Evolutionary conservation across 352 stramenopile genomes (phyloP), one percentile per base, ranked within the genome.

Genomic region (Pythium oligandrum): DNA sequence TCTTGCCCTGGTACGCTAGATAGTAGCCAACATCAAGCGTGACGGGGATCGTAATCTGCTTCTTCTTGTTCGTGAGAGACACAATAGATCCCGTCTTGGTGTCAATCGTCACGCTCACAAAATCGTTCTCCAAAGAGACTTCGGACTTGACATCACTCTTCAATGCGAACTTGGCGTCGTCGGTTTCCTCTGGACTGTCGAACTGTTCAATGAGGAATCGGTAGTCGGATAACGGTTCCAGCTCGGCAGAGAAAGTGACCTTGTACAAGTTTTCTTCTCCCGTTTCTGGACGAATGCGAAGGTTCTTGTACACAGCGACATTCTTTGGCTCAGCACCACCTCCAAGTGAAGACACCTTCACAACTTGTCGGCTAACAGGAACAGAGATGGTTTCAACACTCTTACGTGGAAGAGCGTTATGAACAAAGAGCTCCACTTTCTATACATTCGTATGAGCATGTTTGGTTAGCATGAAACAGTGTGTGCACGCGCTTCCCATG

Each of bases 61-160:
- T 79, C 42, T 69, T 70, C 62, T 92, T 92, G 78, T 92, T 87
- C 6, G 65, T 68, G 33, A 92, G 63, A 30, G 77, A 83, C 3
- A 72, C 69, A 40, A 90, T 63, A 30, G 60, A 81, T 1, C 78
- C 82, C 6, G 75, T 78, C 33, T 51, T 61, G 32, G 72, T 68
- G 55, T 73, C 75, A 35, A 92, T 80, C 42, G 72, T 71, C 0
- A 64, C 78, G 39, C 71, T 58, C 35, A 88, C 60, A 30, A 82
- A 49, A 6, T 86, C 63, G 48, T 90, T 92, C 50, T 89, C 78
- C 34, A 89, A 45, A 11, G 76, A 69, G 36, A 86, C 53, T 1
- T 32, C 46, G 2, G 59, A 66, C 8, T 44, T 39, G n/a, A 32
- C 12, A 9, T 32, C 17, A 57, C 4, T 26, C 17, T 26, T 26